Evolutionary conservation across 78 protist genomes (phyloP).

Genomic region (Speleostelium caveatum): DNA sequence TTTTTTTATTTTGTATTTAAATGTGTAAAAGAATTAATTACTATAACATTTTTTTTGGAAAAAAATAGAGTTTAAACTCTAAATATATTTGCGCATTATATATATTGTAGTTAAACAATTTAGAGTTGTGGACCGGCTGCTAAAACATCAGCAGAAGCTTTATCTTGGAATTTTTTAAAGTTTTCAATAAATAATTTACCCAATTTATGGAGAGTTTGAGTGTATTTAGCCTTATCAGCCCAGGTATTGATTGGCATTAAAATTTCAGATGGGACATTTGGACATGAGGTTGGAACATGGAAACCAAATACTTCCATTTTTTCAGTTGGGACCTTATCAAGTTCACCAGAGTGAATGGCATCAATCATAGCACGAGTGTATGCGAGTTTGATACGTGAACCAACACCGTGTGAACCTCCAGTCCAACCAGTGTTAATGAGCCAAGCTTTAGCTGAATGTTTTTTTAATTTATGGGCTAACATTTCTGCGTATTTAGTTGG

Average conservation of each 20-base stretch:
- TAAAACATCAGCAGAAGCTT: constrained; percentile 70
- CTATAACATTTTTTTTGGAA: neutral
- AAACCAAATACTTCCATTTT: constrained; percentile 86
- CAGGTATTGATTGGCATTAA: constrained; percentile 92
- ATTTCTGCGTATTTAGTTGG: constrained; percentile 96
- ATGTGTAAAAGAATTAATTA: no score
- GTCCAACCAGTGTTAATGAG: constrained; percentile 96
- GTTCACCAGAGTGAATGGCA: constrained; percentile 93
- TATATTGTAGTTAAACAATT: neutral
- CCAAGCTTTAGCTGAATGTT: constrained; percentile 90
- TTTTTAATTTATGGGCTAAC: constrained; percentile 88
- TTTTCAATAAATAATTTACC: constrained; percentile 88
- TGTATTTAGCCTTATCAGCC: constrained; percentile 87
- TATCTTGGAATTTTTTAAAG: constrained; percentile 84
- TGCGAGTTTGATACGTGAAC: constrained; percentile 88
- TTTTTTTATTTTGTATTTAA: neutral
- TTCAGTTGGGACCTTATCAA: constrained; percentile 65
- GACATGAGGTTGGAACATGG: constrained; percentile 83
- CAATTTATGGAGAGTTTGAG: constrained; percentile 66
- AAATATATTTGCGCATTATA: no score
- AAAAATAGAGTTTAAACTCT: no score
- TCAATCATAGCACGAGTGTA: constrained; percentile 95
- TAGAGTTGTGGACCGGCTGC: constrained; percentile 80
- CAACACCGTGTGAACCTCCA: constrained; percentile 93
- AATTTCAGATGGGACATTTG: constrained; percentile 87